Conservation (phyloP, 495 filamentous ascomycete genomes). For the Amorphotheca resinae region DNA sequence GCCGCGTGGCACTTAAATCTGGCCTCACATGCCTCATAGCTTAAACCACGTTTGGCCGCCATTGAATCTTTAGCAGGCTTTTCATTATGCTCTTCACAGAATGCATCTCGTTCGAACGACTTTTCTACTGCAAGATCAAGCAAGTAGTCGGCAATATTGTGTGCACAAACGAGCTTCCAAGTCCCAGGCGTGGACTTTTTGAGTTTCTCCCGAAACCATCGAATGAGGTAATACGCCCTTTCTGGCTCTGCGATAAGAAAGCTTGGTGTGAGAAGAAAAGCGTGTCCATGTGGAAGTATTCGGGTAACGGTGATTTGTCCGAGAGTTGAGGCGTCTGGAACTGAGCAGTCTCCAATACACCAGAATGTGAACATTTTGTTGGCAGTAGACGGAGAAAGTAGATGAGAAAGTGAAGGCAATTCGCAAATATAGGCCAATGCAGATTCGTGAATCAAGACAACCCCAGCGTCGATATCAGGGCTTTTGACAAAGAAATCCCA, state of each 20-base stretch:
- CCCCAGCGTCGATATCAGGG: background rate
- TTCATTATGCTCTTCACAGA: conserved; percentile 8
- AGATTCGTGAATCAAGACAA: conserved; percentile 18
- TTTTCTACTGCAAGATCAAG: conserved; percentile 29
- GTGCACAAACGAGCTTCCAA: conserved; percentile 26
- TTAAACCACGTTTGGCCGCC: conserved; percentile 18
- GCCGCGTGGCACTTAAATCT: conserved; percentile 18
- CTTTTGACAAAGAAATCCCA: conserved; percentile 14
- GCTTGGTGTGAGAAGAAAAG: conserved; percentile 52
- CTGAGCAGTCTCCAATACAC: conserved; percentile 9
- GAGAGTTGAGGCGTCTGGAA: background rate
- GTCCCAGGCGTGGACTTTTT: conserved; percentile 25
- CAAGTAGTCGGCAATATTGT: conserved; percentile 23
- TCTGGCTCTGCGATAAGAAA: conserved; percentile 40
- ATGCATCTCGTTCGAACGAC: conserved; percentile 20
- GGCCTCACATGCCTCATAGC: conserved; percentile 15
- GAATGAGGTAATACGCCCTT: conserved; percentile 37
- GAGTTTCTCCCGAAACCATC: conserved; percentile 36
- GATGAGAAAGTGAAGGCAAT: conserved; percentile 3
- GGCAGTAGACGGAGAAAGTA: background rate
- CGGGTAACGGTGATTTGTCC: conserved; percentile 22
- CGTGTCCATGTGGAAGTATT: conserved; percentile 45
- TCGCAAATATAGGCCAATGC: background rate
- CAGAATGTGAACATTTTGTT: conserved; percentile 9
- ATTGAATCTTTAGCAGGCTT: conserved; percentile 13